Conservation (phyloP, 2,329 filamentous ascomycete genomes). For the Fusarium papillatum region DNA sequence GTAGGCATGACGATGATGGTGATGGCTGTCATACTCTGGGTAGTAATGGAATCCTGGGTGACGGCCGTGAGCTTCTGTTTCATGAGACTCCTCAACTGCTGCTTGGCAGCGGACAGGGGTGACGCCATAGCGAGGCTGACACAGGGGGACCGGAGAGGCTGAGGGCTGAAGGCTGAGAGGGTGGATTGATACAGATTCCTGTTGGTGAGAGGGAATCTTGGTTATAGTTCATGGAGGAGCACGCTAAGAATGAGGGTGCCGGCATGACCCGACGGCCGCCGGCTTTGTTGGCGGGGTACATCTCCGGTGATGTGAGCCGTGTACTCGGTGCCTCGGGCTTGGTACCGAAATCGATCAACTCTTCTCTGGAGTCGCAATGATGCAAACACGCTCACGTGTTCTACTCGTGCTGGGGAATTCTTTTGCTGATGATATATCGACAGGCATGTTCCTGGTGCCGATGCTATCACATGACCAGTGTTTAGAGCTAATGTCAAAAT, state of each 20-base stretch:
- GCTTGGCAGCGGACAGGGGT: conserved; percentile 76
- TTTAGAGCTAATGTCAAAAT: background rate
- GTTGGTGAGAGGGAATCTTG: conserved; percentile 24
- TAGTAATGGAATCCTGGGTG: conserved; percentile 69
- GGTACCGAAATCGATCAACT: background rate
- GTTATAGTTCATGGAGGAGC: conserved; percentile 9
- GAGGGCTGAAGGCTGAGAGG: conserved; percentile 1
- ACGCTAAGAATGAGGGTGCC: conserved; percentile 24
- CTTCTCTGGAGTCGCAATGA: background rate
- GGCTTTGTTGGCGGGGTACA: conserved; percentile 11
- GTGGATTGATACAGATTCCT: conserved; percentile 20
- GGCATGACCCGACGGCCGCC: conserved; percentile 15
- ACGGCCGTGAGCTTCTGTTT: conserved; percentile 75
- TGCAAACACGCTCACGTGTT: background rate
- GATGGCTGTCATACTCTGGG: conserved; percentile 74
- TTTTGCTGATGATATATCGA: background rate
- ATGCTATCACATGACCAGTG: background rate
- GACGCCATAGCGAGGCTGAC: conserved; percentile 60
- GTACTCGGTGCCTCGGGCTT: conserved; percentile 6
- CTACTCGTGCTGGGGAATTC: background rate
- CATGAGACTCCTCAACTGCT: conserved; percentile 79
- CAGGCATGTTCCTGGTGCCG: background rate
- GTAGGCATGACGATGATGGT: conserved; percentile 9
- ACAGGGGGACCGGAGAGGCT: conserved; percentile 14
- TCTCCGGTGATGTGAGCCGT: conserved; percentile 25